Evolutionary conservation across 495 filamentous ascomycete genomes (phyloP).

Genomic region (Penicillium cosmopolitanum): DNA sequence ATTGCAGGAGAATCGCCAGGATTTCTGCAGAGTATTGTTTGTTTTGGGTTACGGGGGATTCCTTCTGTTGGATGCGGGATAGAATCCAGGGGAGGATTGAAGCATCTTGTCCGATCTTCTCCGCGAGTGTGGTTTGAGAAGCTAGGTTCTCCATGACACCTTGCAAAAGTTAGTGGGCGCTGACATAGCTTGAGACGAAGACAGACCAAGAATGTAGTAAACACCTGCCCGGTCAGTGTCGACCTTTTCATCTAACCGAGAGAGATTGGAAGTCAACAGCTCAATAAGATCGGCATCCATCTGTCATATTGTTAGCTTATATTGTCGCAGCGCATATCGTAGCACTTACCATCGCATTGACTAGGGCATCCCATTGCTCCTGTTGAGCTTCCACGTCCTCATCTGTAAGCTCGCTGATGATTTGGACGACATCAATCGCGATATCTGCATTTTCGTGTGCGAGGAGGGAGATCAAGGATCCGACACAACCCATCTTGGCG

Average conservation of each 20-base stretch:
- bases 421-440: conserved; percentile 87
- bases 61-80: conserved; percentile 64
- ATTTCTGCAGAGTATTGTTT: conserved; percentile 95
- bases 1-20: conserved; percentile 81
- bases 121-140: conserved; percentile 66
- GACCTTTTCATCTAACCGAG: conserved; percentile 76
- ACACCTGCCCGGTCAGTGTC: conserved; percentile 83
- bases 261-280: conserved; percentile 80
- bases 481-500: conserved; percentile 74
- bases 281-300: conserved; percentile 80
- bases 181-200: neutral
- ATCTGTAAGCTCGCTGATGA: conserved; percentile 90
- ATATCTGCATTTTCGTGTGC: conserved; percentile 98
- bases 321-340: neutral
- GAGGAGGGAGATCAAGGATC: conserved; percentile 75
- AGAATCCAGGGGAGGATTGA: conserved; percentile 76
- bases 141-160: conserved; percentile 84
- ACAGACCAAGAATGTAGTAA: conserved; percentile 75
- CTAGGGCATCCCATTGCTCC: conserved; percentile 80
- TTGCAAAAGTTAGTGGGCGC: conserved; percentile 27
- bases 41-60: conserved; percentile 74
- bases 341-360: conserved; percentile 69
- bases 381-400: conserved; percentile 88
- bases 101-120: conserved; percentile 69
- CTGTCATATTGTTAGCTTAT: conserved; percentile 34